Base-by-base conservation (phyloP, 1,284 basidiomycete species). In the Dichomitus squalens region DNA sequence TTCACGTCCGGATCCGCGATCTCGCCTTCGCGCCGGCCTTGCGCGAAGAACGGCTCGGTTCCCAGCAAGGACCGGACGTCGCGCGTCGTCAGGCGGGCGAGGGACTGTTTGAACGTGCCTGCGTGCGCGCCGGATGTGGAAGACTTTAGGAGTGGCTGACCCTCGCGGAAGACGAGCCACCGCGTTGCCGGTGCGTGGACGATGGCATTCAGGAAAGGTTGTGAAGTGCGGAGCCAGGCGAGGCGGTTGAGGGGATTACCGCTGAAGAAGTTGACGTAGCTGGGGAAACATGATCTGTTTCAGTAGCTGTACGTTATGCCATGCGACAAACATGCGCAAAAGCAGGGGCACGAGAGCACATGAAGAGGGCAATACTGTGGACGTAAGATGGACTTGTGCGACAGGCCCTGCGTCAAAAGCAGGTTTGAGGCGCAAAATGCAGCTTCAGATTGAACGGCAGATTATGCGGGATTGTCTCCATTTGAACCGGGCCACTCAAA, bases 161-260 rank as follows among this genome's bases (percentile, higher is more conserved):
- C 86, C n/a, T 72, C 71, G 50, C 86, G 85, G 76, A 93, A 92
- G 8, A 93, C 61, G 36, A 95, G 67, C 86, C 93, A 96, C 48
- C 81, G 79, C 2, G 92, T 82, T 7, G 81, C 66, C 0, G 85
- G 80, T 14, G 83, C 78, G 18, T 69, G 69, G 34, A 88, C 74
- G 66, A 92, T 79, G 12, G 84, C 77, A 63, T 91, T 92, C 43
- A 96, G 77, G 70, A 92, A 90, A 4, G 80, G 70, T 18, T 85
- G 81, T 6, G 88, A 90, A 18, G 86, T 76, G 27, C 94, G 82
- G 55, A 95, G 79, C 88, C 93, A 96, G 0, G 92, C 88, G 25
- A 96, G 79, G 34, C 94, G 86, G 73, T 96, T 96, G 38, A 95
- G 77, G 16, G 92, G 90, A 14, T 89, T 90, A 49, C 92, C 92